These are phyloP conservation scores for Hypoxylon sp. DNA, from an alignment of 2,329 filamentous ascomycete species.

Conservation along the genomic window DNA sequence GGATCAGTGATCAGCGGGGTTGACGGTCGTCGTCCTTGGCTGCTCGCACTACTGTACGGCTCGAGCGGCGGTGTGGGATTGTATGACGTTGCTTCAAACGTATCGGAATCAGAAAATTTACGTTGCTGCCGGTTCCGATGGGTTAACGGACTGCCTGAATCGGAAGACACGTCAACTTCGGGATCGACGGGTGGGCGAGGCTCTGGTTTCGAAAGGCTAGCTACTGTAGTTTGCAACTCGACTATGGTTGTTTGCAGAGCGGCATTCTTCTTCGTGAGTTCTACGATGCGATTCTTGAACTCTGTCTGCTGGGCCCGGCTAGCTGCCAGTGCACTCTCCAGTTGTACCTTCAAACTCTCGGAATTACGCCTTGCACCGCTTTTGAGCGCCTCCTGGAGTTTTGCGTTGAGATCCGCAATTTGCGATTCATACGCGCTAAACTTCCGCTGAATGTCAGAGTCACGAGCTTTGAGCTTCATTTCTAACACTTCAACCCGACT, in stretches of 20 bases:
- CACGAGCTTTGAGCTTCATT: constrained; percentile 66
- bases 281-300: constrained; percentile 64
- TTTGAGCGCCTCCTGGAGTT: constrained; percentile 57
- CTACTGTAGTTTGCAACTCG: constrained; percentile 58
- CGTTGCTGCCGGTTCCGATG: constrained; percentile 55
- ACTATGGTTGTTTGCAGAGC: constrained; percentile 64
- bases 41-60: constrained; percentile 46
- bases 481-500: constrained; percentile 70
- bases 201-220: constrained; percentile 41
- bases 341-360: constrained; percentile 54
- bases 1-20: constrained; percentile 55
- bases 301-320: constrained; percentile 66
- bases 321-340: constrained; percentile 63
- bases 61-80: constrained; percentile 60
- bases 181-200: constrained; percentile 42
- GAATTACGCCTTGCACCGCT: constrained; percentile 46
- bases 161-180: constrained; percentile 55
- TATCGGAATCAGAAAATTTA: constrained; percentile 60
- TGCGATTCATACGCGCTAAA: constrained; percentile 62
- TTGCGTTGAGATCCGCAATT: constrained; percentile 60
- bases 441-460: constrained; percentile 60
- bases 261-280: constrained; percentile 65
- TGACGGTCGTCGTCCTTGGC: constrained; percentile 52
- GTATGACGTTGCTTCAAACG: constrained; percentile 57
- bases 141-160: constrained; percentile 56